Conservation (phyloP, 73 alveolate species). For the Paramecium tetraurelia region DNA sequence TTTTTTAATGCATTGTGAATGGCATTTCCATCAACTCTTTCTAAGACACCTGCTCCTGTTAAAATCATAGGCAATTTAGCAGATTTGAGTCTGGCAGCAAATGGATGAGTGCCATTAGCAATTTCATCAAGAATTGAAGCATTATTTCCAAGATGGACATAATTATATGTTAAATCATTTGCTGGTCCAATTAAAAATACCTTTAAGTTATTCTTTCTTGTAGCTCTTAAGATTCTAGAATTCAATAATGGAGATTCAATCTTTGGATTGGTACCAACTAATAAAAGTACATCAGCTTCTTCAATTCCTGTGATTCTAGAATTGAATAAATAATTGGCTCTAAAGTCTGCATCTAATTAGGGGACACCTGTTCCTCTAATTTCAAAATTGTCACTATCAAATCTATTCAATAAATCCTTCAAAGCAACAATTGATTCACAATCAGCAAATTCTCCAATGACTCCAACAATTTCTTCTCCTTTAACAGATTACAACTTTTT, state of each 20-base stretch:
- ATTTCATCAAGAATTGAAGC: conserved; percentile 72
- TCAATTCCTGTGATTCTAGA: conserved; percentile 86
- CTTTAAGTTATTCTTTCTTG: conserved; percentile 67
- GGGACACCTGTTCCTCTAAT: conserved; percentile 64
- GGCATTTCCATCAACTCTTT: conserved; percentile 84
- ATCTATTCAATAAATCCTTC: conserved; percentile 78
- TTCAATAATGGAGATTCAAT: conserved; percentile 84
- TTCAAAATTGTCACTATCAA: conserved; percentile 83
- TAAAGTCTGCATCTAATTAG: conserved; percentile 71
- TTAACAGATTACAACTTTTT: conserved; percentile 63
- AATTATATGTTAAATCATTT: conserved; percentile 71
- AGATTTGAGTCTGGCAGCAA: conserved; percentile 69
- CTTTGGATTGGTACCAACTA: conserved; percentile 85
- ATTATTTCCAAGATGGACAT: conserved; percentile 78
- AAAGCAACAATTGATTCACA: conserved; percentile 80
- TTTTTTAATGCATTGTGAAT: conserved; percentile 64
- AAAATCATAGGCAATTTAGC: conserved; percentile 87
- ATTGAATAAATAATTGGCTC: conserved; percentile 81
- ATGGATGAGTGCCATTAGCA: conserved; percentile 85
- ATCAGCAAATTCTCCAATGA: conserved; percentile 83
- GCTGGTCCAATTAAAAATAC: conserved; percentile 83
- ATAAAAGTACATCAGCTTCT: conserved; percentile 81
- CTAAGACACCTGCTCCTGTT: conserved; percentile 64
- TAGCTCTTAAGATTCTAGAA: conserved; percentile 79
- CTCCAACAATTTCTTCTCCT: conserved; percentile 82